Evolutionary conservation across 208 protist genomes (phyloP), one percentile per base, ranked within the genome.

Genomic region (Leishmania amazonensis): DNA sequence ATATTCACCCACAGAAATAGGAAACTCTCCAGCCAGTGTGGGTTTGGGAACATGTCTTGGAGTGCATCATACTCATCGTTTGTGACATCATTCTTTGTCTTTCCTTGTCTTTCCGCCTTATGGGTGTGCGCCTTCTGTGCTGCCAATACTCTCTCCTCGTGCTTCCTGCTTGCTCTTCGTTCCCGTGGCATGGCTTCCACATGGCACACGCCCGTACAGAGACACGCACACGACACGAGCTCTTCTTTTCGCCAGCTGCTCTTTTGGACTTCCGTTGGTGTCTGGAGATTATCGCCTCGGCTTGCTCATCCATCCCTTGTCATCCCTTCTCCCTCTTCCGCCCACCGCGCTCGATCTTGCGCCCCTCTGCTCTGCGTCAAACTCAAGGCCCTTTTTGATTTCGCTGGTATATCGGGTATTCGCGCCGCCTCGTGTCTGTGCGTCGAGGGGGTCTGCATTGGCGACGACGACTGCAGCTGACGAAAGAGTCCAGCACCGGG

Each of bases 211-310:
- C 8, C 15, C 35, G 31, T n/a, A 15, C 67, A 72, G 38, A 72
- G 19, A 72, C 40, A n/a, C 9, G 40, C 17, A n/a, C 40, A 62
- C 75, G 2, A 40, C 21, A 47, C 15, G 35, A 31, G 54, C 17
- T 31, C 70, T 77, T 54, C 38, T 76, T 60, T 15, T 49, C 62
- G 45, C 42, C n/a, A 24, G 45, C 45, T 68, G 24, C 74, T 42
- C 72, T 49, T 72, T 71, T 77, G 9, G 60, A 78, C 71, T 75
- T 38, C 13, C 45, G 31, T n/a, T 84, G 42, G 75, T 54, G n/a
- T 76, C 49, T 76, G n/a, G 28, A 45, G 58, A 40, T 73, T n/a
- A 65, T 81, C n/a, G 40, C 54, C 45, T 49, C 28, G 45, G 15
- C 35, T 21, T 38, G 21, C 67, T 47, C 45, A 5, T 17, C 40